These are phyloP conservation scores for Microstegium vimineum DNA, from an alignment of 176 grass and related monocot species.

Conservation along the genomic window DNA sequence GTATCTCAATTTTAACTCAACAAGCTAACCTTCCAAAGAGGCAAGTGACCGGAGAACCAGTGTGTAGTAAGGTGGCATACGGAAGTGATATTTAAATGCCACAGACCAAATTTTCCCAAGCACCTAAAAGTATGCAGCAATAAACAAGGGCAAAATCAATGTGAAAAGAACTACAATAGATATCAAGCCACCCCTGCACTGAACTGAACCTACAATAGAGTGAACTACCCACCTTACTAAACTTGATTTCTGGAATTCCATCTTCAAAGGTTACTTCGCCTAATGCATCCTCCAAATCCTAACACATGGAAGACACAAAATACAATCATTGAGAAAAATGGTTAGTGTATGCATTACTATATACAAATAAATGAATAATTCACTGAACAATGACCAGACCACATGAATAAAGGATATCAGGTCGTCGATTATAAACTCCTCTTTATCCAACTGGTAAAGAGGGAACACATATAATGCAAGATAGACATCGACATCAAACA, in stretches of 20 bases:
- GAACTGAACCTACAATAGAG: conserved; percentile 24
- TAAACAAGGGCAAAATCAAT: conserved; percentile 28
- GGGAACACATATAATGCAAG: background rate
- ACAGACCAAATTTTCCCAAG: conserved; percentile 88
- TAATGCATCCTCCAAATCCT: conserved; percentile 92
- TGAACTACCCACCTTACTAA: conserved; percentile 63
- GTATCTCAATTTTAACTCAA: conserved; percentile 17
- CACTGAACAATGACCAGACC: background rate
- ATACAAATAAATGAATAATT: background rate
- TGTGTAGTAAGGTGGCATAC: conserved; percentile 93
- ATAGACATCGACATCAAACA: background rate
- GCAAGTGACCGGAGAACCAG: conserved; percentile 85
- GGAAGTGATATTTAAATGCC: conserved; percentile 88
- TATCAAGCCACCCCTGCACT: background rate
- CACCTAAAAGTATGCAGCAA: conserved; percentile 53
- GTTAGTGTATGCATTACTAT: background rate
- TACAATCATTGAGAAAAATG: background rate
- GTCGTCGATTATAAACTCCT: background rate
- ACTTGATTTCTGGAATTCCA: conserved; percentile 94
- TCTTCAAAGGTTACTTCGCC: conserved; percentile 72
- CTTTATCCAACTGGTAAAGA: background rate
- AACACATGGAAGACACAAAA: conserved; percentile 21
- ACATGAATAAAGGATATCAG: background rate
- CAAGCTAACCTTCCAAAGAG: conserved; percentile 77
- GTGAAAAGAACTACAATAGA: conserved; percentile 22